A percentile compares a stretch with the other conserved stretches of the same genome.
Evolutionary conservation across 768 basidiomycete species (phyloP).

Genomic region (Pluteus cervinus): DNA sequence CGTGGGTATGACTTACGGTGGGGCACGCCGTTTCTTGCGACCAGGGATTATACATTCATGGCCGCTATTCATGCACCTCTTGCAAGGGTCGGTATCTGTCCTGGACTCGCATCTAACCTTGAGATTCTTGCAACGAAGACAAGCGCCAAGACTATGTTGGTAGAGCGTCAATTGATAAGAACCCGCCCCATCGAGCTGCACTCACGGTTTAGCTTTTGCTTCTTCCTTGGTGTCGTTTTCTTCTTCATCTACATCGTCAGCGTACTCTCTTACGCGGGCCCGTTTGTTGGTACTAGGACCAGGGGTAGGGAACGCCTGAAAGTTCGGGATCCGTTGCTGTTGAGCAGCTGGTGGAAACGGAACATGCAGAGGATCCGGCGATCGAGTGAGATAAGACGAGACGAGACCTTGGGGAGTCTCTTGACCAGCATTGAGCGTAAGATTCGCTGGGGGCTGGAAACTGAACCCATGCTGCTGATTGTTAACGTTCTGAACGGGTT

Average conservation of each 20-base stretch:
- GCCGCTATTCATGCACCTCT: slow-evolving; percentile 62
- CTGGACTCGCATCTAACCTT: slow-evolving; percentile 77
- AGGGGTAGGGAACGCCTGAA: no score
- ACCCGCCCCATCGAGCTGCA: slow-evolving; percentile 6
- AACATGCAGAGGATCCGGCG: no score
- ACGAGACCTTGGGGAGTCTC: no score
- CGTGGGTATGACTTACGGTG: slow-evolving; percentile 63
- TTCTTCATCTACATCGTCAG: slow-evolving; percentile 29
- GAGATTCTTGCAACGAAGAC: slow-evolving; percentile 60
- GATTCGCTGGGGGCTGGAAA: no score
- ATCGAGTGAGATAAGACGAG: no score
- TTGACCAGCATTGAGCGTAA: no score
- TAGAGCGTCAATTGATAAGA: slow-evolving; percentile 8
- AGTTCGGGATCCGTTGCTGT: no score
- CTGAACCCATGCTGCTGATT: no score
- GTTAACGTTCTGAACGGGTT: no score
- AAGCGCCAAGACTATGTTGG: slow-evolving; percentile 47
- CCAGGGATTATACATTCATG: slow-evolving; percentile 80
- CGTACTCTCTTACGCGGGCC: no score
- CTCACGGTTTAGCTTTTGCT: slow-evolving; percentile 40
- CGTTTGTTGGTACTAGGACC: no score
- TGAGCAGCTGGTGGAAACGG: no score
- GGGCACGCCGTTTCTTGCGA: slow-evolving; percentile 72
- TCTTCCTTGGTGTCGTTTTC: slow-evolving; percentile 27
- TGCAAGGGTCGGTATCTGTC: slow-evolving; percentile 68